Evolutionary conservation across 805 yeast genomes (phyloP), one percentile per base, ranked within the genome.

Genomic region (Starmerella scarabaei): DNA sequence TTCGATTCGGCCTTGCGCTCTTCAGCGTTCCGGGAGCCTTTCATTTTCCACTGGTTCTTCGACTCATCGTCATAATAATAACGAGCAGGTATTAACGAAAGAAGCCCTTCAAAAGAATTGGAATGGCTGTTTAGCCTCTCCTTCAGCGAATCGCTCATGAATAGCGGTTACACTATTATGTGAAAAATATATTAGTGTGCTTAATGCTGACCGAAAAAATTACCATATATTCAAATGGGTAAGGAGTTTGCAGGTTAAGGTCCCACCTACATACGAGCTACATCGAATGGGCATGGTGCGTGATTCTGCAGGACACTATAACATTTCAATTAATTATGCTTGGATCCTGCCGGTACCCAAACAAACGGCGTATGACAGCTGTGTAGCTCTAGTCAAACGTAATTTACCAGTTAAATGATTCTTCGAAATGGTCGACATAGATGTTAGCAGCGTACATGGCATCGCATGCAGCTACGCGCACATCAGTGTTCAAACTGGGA

Each of bases 11-110:
- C 80, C 40, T 60, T 60, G 6, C 27, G 28, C 28, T 38, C 44
- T 6, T 29, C 36, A 2, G 17, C 29, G 4, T 14, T 21, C 19
- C 24, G 21, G 23, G 74, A 21, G 61, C 77, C 72, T 65, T 84
- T 83, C 64, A 76, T 81, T 52, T 78, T 77, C 96, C 96, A 86
- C 61, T 88, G 96, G 38, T 78, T 77, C 52, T 79, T 76, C 2
- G 88, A 78, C 43, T 82, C 88, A 30, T 81, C 94, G 58, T 86
- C 95, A 57, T 82, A 85, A 58, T 88, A 88, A 55, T 80, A 85
- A 56, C 85, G 84, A 3, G 96, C 94, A 3, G 97, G 96, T 43
- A 88, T 86, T 59, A 88, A 65, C 17, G 95, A 83, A 43, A 88
- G 66, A 38, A 88, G 65, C 19, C 96, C 94, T 56, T 82, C 83